Evolutionary conservation across 257 asterid genomes (phyloP).

Genomic region (Anisodus tanguticus): DNA sequence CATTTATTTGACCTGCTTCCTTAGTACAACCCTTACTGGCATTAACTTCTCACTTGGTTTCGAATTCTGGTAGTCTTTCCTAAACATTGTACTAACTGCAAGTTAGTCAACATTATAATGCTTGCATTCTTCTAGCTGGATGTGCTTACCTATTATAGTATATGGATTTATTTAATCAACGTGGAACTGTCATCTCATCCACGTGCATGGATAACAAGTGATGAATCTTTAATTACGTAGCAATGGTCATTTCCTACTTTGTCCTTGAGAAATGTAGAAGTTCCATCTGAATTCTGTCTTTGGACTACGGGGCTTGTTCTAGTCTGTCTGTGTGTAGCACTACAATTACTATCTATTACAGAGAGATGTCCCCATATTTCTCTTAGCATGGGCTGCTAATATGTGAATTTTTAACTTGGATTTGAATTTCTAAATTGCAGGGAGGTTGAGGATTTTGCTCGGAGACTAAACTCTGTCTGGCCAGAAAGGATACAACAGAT

Average conservation of each 20-base stretch:
- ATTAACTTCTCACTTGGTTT: background rate
- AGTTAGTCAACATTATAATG: background rate
- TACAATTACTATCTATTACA: background rate
- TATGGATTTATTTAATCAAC: background rate
- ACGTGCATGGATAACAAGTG: background rate
- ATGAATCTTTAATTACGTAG: background rate
- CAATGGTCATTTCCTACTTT: background rate
- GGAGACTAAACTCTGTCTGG: conserved; percentile 56
- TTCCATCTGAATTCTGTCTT: background rate
- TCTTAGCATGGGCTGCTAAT: conserved; percentile 21
- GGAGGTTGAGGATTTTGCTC: conserved; percentile 62
- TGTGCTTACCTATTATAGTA: background rate
- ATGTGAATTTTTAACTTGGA: background rate
- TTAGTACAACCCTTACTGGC: background rate
- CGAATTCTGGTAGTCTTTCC: conserved; percentile 1
- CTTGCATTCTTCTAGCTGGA: conserved; percentile 6
- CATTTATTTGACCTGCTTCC: conserved; percentile 24
- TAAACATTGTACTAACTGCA: conserved; percentile 9
- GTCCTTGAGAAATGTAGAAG: background rate
- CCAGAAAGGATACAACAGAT: conserved; percentile 54
- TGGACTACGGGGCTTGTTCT: conserved; percentile 12
- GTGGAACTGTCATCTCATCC: background rate
- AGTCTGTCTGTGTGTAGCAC: background rate
- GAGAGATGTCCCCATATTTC: background rate
- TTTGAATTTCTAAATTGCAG: conserved; percentile 29